Evolutionary conservation across 108 stramenopile species (phyloP).

Genomic region (Pseudonitzschia pungens): DNA sequence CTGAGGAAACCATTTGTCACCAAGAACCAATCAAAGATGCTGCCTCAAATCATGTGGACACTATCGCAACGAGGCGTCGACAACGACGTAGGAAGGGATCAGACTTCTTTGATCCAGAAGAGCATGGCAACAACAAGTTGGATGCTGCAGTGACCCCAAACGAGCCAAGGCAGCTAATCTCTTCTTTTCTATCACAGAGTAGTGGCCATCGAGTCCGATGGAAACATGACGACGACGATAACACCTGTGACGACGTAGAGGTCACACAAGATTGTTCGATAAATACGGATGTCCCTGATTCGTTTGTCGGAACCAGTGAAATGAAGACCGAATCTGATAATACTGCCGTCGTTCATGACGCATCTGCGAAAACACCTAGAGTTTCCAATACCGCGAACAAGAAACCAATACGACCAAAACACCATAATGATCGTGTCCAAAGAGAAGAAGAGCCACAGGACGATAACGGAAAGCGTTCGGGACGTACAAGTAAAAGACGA

Average conservation of each 20-base stretch:
- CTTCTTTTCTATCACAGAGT: conserved; percentile 13
- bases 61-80: neutral
- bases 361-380: neutral
- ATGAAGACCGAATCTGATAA: neutral
- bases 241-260: neutral
- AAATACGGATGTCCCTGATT: neutral
- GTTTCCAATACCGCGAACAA: neutral
- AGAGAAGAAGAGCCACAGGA: neutral
- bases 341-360: neutral
- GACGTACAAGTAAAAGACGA: neutral
- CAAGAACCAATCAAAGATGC: neutral
- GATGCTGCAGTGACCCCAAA: conserved; percentile 17
- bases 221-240: conserved; percentile 10
- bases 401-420: neutral
- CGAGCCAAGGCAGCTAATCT: conserved; percentile 21
- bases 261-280: neutral
- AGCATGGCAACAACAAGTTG: neutral
- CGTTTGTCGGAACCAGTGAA: neutral
- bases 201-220: conserved; percentile 36
- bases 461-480: neutral
- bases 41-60: neutral
- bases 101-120: conserved; percentile 24
- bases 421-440: neutral
- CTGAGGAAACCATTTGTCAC: neutral
- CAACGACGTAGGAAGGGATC: conserved; percentile 13